Percentiles rank a stretch among this genome's conserved stretches.
Conservation (phyloP, 2,329 filamentous ascomycete genomes). For the Diaporthe velutina region DNA sequence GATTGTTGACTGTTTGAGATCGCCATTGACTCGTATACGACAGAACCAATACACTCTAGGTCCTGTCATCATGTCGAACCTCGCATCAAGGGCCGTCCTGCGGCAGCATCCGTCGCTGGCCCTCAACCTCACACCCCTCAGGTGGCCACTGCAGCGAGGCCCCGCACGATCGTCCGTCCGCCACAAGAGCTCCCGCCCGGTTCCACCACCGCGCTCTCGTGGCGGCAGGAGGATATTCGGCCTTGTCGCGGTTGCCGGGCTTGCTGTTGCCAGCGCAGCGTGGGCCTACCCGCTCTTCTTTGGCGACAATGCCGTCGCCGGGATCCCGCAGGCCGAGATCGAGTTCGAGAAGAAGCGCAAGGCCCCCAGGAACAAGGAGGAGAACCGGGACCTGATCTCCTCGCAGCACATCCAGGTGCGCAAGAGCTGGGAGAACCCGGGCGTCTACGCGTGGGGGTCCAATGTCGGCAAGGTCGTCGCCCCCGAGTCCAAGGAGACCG, state of each 20-base stretch:
- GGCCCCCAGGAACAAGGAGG: slow-evolving; percentile 73
- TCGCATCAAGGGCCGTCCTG: slow-evolving; percentile 32
- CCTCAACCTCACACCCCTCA: slow-evolving; percentile 1
- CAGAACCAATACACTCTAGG: not conserved
- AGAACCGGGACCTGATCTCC: slow-evolving; percentile 81
- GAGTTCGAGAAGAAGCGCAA: slow-evolving; percentile 76
- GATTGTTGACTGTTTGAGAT: not conserved
- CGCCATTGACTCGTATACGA: not conserved
- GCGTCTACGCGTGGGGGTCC: slow-evolving; percentile 93
- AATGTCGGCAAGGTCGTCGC: slow-evolving; percentile 89
- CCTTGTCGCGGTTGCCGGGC: slow-evolving; percentile 19
- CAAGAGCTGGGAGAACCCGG: slow-evolving; percentile 84
- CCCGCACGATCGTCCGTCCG: slow-evolving; percentile 25
- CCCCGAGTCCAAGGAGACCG: slow-evolving; percentile 80
- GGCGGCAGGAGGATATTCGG: slow-evolving; percentile 18
- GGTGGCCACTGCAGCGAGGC: slow-evolving; percentile 1
- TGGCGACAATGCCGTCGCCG: slow-evolving; percentile 36
- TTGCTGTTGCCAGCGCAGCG: slow-evolving; percentile 21
- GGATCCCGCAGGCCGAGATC: slow-evolving; percentile 63
- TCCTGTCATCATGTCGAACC: slow-evolving; percentile 32
- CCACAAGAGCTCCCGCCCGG: slow-evolving; percentile 31
- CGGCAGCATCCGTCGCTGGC: slow-evolving; percentile 22
- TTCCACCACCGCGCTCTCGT: slow-evolving; percentile 19
- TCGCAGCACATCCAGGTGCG: slow-evolving; percentile 91
- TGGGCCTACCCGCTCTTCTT: slow-evolving; percentile 38